Evolutionary conservation across 768 basidiomycete genomes (phyloP).

Genomic region (Mycena galericulata): DNA sequence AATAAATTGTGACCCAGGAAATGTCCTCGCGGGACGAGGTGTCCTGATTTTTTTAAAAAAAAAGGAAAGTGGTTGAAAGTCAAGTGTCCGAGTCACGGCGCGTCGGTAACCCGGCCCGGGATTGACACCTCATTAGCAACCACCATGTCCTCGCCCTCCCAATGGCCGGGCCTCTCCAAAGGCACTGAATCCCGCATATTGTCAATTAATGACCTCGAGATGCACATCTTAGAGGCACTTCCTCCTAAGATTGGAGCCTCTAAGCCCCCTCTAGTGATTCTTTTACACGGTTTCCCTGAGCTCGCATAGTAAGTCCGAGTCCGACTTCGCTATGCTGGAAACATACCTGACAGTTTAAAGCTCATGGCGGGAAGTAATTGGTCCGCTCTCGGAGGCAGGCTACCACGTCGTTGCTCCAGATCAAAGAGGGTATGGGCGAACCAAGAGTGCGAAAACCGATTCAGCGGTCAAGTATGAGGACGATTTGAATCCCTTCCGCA

Average conservation of each 20-base stretch:
- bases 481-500: conserved; percentile 57
- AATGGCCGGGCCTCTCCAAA: conserved; percentile 11
- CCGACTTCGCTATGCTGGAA: too few relatives aligned
- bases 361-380: too few relatives aligned
- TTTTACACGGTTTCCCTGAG: conserved; percentile 77
- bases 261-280: conserved; percentile 61
- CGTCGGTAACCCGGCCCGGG: too few relatives aligned
- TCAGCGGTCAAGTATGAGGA: conserved; percentile 55
- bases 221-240: conserved; percentile 64
- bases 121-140: not conserved
- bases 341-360: too few relatives aligned
- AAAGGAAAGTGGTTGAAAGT: too few relatives aligned
- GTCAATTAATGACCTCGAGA: conserved; percentile 59
- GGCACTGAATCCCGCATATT: conserved; percentile 49
- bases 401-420: conserved; percentile 76
- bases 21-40: too few relatives aligned
- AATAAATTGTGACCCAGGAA: too few relatives aligned
- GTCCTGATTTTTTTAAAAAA: too few relatives aligned
- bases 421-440: conserved; percentile 66
- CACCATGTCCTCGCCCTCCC: conserved; percentile 16
- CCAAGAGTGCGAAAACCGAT: conserved; percentile 34
- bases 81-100: too few relatives aligned
- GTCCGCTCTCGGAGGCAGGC: conserved; percentile 61
- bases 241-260: conserved; percentile 37
- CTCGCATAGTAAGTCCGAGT: conserved; percentile 61